Conservation (phyloP, 2,329 filamentous ascomycete species). For the Akanthomyces dipterigenus region DNA sequence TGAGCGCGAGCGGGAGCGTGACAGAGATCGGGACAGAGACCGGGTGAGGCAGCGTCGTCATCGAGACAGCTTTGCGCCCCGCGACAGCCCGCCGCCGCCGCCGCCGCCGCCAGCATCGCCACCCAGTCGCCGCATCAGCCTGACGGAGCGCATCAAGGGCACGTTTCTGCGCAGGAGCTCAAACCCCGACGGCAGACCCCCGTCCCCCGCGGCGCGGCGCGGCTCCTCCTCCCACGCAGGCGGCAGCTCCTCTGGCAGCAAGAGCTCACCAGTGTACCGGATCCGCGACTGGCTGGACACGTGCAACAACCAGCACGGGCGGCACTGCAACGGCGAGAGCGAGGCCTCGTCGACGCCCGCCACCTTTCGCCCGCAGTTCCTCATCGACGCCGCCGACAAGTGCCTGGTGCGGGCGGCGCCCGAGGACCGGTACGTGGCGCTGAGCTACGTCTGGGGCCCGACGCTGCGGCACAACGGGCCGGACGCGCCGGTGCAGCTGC, state of each 20-base stretch:
- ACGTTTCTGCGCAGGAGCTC: slow-evolving; percentile 26
- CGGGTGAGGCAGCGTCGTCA: slow-evolving; percentile 13
- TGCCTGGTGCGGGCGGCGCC: slow-evolving; percentile 32
- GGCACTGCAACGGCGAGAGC: slow-evolving; percentile 30
- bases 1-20: slow-evolving; percentile 17
- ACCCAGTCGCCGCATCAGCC: slow-evolving; percentile 33
- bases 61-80: slow-evolving; percentile 15
- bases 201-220: slow-evolving; percentile 17
- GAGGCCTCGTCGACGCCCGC: slow-evolving; percentile 15
- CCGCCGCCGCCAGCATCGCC: slow-evolving; percentile 15
- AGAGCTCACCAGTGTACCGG: slow-evolving; percentile 30
- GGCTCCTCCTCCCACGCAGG: not conserved
- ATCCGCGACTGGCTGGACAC: slow-evolving; percentile 38
- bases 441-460: slow-evolving; percentile 39
- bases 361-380: slow-evolving; percentile 34
- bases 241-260: slow-evolving; percentile 18
- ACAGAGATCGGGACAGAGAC: slow-evolving; percentile 17
- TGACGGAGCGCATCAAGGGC: slow-evolving; percentile 32
- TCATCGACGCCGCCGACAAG: slow-evolving; percentile 34
- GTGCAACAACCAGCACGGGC: slow-evolving; percentile 35
- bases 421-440: slow-evolving; percentile 35
- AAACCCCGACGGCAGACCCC: slow-evolving; percentile 22
- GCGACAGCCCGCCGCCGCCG: not conserved
- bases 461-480: slow-evolving; percentile 21
- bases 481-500: slow-evolving; percentile 24